Conservation (phyloP, 2,329 filamentous ascomycete species). For the Ambrosiella cleistominuta region DNA sequence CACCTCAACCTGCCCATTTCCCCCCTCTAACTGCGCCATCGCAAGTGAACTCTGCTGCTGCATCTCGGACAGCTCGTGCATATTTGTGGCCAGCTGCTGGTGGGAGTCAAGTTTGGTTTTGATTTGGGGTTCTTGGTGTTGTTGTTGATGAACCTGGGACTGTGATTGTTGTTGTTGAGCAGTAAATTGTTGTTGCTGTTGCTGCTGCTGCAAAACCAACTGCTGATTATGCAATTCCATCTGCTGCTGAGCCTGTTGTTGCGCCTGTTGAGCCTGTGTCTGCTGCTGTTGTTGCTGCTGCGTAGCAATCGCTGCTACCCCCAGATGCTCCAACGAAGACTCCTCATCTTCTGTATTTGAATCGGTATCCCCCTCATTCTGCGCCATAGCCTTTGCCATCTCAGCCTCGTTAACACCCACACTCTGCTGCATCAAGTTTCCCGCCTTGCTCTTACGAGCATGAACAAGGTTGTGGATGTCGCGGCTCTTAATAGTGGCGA, state of each 20-base stretch:
- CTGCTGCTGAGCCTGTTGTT: neutral
- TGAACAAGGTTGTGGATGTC: slow-evolving; percentile 13
- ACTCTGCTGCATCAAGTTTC: neutral
- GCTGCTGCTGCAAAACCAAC: neutral
- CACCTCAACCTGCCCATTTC: neutral
- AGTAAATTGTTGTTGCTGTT: neutral
- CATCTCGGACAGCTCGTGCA: neutral
- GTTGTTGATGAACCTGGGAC: too few relatives aligned
- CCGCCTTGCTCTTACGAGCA: slow-evolving; percentile 4
- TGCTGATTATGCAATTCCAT: neutral
- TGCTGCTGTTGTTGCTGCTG: neutral
- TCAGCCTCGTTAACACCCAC: slow-evolving; percentile 1
- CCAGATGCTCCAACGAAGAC: neutral
- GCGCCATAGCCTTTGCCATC: neutral
- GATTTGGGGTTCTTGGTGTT: too few relatives aligned
- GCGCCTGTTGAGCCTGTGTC: neutral
- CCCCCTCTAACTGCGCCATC: neutral
- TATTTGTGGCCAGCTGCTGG: too few relatives aligned
- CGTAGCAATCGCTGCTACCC: neutral
- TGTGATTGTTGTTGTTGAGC: too few relatives aligned
- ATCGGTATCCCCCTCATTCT: neutral
- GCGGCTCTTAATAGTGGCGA: slow-evolving; percentile 11
- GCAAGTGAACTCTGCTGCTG: neutral
- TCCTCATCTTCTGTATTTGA: neutral
- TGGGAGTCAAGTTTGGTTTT: too few relatives aligned